Evolutionary conservation across 768 basidiomycete species (phyloP), one percentile per base, ranked within the genome.

Genomic region (Suillus discolor): DNA sequence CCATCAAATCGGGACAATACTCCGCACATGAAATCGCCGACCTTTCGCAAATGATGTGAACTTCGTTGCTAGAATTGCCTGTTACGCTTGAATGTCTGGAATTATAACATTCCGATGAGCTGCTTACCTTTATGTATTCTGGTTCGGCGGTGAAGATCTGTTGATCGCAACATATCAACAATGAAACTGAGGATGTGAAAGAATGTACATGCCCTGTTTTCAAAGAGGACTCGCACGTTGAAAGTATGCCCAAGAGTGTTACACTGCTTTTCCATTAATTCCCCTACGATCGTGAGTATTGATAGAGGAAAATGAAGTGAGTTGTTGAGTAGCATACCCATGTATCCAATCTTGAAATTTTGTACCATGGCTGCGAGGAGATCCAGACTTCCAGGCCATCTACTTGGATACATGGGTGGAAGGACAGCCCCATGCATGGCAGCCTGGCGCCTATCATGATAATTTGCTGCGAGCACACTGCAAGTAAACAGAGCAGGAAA

Each of bases 321-420:
- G 6, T 31, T 31, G 61, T n/a, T 5, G 47, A 28, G 25, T 23
- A 1, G 13, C 80, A 8, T 66, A 82, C 87, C 84, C 23, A 80
- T 79, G 72, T 88, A 87, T 1, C 86, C 87, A 47, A 71, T 69
- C 4, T 74, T 73, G 62, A 79, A 81, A 39, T 80, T 78, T 60
- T 76, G 67, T 61, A 79, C 73, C 76, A 85, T 72, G 16, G 38
- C 64, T n/a, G 68, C 66, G 31, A 86, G 70, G 18, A 85, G 68
- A 66, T 87, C 86, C 4, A 84, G n/a, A 65, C 82, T 84, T 31
- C 84, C 85, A 7, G 79, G 74, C 71, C 67, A 76, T 47, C 74
- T 80, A 0, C 83, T 83, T 34, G 71, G 66, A 1, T 76, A 71
- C 20, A 66, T 72, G 1, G 83, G 84, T 0, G 82, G 73, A n/a